Conservation (phyloP, 2,329 filamentous ascomycete species). For the Pseudocercospora ulei region DNA sequence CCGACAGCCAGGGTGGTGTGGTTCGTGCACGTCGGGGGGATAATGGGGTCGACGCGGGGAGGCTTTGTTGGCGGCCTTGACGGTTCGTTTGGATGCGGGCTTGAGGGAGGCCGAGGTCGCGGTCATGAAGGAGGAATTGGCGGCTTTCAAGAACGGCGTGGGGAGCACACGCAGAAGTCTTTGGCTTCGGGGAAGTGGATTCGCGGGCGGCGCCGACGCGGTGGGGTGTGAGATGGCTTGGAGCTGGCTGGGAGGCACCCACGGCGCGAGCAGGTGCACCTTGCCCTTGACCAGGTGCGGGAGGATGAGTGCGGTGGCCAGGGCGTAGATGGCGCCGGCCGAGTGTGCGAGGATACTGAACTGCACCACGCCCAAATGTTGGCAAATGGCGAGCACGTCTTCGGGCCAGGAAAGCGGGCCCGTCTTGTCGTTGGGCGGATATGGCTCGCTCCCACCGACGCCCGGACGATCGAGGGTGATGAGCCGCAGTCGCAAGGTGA, state of each 20-base stretch:
- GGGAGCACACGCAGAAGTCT: slow-evolving; percentile 82
- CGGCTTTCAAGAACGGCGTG: slow-evolving; percentile 81
- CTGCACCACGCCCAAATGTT: slow-evolving; percentile 81
- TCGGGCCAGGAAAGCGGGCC: slow-evolving; percentile 81
- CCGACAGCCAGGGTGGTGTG: slow-evolving; percentile 23
- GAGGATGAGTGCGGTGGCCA: slow-evolving; percentile 89
- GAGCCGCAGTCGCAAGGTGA: slow-evolving; percentile 75
- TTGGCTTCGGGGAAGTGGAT: slow-evolving; percentile 82
- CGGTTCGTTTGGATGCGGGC: slow-evolving; percentile 28
- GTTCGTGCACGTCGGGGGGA: slow-evolving; percentile 17
- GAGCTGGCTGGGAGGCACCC: slow-evolving; percentile 94
- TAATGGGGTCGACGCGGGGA: slow-evolving; percentile 15
- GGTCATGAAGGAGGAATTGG: slow-evolving; percentile 91
- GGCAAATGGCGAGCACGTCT: slow-evolving; percentile 89
- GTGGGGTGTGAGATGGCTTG: slow-evolving; percentile 52
- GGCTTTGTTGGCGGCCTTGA: slow-evolving; percentile 16
- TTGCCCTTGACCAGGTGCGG: slow-evolving; percentile 89
- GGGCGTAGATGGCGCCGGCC: slow-evolving; percentile 92
- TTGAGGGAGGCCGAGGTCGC: slow-evolving; percentile 57
- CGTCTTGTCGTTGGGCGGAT: slow-evolving; percentile 69
- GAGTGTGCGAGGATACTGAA: slow-evolving; percentile 96
- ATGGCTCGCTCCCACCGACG: slow-evolving; percentile 81
- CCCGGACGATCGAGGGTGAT: slow-evolving; percentile 92
- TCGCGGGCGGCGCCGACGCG: slow-evolving; percentile 56
- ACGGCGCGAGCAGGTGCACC: slow-evolving; percentile 87